Percentiles rank a stretch among this genome's conserved stretches.
These are phyloP conservation scores for Schizochytrium sp. DNA, from an alignment of 108 stramenopile species.

Conservation along the genomic window DNA sequence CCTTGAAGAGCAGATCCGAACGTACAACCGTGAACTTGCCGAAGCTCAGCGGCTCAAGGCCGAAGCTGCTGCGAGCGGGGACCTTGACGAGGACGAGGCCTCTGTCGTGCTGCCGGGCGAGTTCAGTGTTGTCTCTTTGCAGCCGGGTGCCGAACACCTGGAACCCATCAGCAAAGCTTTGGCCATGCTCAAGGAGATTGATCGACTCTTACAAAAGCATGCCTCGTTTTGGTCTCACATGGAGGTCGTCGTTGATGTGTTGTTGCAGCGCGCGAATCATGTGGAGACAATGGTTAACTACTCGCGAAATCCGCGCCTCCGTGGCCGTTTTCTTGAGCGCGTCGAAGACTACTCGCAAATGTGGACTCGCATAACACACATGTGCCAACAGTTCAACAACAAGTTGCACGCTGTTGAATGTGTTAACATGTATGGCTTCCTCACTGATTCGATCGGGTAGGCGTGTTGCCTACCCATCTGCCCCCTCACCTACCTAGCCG, in stretches of 20 bases:
- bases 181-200: constrained; percentile 1
- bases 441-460: background rate
- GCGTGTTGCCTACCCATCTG: background rate
- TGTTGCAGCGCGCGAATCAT: background rate
- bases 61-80: background rate
- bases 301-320: background rate
- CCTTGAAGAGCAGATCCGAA: background rate
- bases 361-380: background rate
- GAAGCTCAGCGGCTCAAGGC: background rate
- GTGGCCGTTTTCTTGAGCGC: background rate
- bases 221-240: constrained; percentile 13
- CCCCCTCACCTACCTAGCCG: background rate
- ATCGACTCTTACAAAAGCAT: constrained; percentile 2
- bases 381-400: constrained; percentile 9
- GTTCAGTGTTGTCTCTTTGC: background rate
- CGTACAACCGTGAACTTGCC: background rate
- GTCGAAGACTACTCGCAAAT: background rate
- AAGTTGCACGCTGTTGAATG: background rate
- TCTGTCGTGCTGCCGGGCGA: background rate
- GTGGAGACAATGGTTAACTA: constrained; percentile 7
- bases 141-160: background rate
- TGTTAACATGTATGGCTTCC: background rate
- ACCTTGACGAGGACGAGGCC: background rate
- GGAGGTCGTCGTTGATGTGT: background rate
- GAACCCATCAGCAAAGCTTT: background rate